These are phyloP conservation scores for Microbotryum violaceum DNA, from an alignment of 1,284 basidiomycete species.

Conservation along the genomic window DNA sequence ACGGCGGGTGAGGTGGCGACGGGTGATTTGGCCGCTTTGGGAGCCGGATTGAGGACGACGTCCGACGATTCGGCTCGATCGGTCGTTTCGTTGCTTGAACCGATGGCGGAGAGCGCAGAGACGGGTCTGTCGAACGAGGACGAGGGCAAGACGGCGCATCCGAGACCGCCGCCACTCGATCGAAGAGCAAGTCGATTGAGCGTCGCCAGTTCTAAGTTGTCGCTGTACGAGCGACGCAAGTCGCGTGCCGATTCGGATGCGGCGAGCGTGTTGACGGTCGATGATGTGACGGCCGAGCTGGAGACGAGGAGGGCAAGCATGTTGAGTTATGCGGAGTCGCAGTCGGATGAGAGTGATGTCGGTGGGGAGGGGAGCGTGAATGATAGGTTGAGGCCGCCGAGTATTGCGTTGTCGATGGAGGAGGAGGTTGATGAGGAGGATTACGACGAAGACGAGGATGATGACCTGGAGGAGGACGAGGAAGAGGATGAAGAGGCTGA, in stretches of 20 bases:
- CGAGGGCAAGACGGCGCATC: no score
- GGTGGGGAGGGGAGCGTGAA: slow-evolving; percentile 3
- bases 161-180: no score
- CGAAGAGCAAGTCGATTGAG: slow-evolving; percentile 9
- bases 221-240: slow-evolving; percentile 19
- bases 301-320: slow-evolving; percentile 65
- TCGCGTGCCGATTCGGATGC: slow-evolving; percentile 50
- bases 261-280: slow-evolving; percentile 86
- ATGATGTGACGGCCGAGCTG: slow-evolving; percentile 94
- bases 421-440: slow-evolving; percentile 37
- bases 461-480: slow-evolving; percentile 33
- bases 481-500: slow-evolving; percentile 41
- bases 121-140: no score
- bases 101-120: no score
- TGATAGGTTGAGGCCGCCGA: slow-evolving; percentile 43
- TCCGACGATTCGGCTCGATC: no score
- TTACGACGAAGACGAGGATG: slow-evolving; percentile 36
- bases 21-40: no score
- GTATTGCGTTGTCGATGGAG: slow-evolving; percentile 31
- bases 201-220: slow-evolving; percentile 17
- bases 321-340: slow-evolving; percentile 37
- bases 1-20: no score
- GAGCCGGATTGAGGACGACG: no score
- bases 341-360: slow-evolving; percentile 47
- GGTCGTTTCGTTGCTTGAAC: no score